phyloP scores from a whole-genome alignment of 2,329 filamentous ascomycete genomes.

The Claviceps sp. region DNA sequence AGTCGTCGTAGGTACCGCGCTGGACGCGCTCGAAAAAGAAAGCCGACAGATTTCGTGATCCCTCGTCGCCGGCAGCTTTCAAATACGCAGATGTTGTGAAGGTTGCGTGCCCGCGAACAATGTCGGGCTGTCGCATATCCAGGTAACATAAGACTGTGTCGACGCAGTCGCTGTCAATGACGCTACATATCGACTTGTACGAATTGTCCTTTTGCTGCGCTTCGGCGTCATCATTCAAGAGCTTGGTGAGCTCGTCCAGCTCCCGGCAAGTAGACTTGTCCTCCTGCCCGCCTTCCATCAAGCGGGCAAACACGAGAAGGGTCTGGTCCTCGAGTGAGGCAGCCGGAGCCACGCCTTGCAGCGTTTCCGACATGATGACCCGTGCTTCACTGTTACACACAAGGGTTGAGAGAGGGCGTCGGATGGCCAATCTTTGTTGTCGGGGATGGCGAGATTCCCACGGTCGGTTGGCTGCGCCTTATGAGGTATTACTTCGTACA shows the following conservation, averaged over 20 bases:
- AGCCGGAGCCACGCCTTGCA: slow-evolving; percentile 16
- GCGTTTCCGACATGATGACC: slow-evolving; percentile 20
- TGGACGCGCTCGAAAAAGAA: slow-evolving; percentile 63
- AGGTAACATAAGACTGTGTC: slow-evolving; percentile 79
- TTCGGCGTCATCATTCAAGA: slow-evolving; percentile 42
- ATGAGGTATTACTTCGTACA: neutral
- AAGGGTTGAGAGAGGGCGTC: neutral
- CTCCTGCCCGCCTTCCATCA: slow-evolving; percentile 85
- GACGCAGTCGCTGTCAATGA: slow-evolving; percentile 62
- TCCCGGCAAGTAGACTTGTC: slow-evolving; percentile 55
- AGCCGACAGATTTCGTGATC: slow-evolving; percentile 53
- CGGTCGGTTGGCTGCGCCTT: neutral
- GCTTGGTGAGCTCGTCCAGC: slow-evolving; percentile 43
- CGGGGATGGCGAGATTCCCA: neutral
- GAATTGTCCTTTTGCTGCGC: slow-evolving; percentile 28
- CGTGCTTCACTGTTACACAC: neutral
- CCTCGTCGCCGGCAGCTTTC: slow-evolving; percentile 59
- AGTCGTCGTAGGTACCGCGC: slow-evolving; percentile 71
- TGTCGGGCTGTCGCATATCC: slow-evolving; percentile 64
- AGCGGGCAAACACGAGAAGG: slow-evolving; percentile 66
- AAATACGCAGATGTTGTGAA: slow-evolving; percentile 74
- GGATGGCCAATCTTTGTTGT: neutral
- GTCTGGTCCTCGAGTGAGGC: slow-evolving; percentile 46
- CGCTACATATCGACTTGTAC: slow-evolving; percentile 37
- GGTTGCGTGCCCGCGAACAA: slow-evolving; percentile 68